phyloP scores from a whole-genome alignment of 805 yeast genomes.

The Naumovozyma baii region DNA sequence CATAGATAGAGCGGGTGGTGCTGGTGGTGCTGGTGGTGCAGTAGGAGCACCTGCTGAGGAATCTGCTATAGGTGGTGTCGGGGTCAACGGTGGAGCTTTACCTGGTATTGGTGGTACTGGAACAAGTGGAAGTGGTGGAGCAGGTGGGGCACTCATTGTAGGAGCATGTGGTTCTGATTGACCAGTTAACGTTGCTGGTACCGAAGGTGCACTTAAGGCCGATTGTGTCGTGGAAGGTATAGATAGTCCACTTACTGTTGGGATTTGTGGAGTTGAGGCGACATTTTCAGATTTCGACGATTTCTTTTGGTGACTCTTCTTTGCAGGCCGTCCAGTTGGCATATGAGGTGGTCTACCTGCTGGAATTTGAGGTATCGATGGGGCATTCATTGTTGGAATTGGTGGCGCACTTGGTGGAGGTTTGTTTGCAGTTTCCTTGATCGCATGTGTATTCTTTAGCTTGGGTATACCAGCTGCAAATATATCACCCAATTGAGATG shows the following conservation, averaged over 20 bases:
- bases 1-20: constrained; percentile 9
- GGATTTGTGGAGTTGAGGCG: constrained; percentile 15
- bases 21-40: constrained; percentile 17
- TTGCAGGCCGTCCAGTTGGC: constrained; percentile 9
- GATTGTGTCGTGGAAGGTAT: constrained; percentile 7
- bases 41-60: constrained; percentile 14
- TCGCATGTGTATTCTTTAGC: constrained; percentile 34
- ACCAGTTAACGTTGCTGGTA: constrained; percentile 24
- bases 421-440: background rate
- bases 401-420: constrained; percentile 6
- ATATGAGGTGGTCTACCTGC: constrained; percentile 10
- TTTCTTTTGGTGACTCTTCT: constrained; percentile 10
- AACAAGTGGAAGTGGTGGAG: constrained; percentile 17
- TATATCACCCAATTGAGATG: constrained; percentile 28
- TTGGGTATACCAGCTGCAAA: constrained; percentile 72
- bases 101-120: constrained; percentile 17
- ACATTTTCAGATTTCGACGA: constrained; percentile 10
- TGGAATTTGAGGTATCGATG: constrained; percentile 11
- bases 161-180: constrained; percentile 8
- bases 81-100: constrained; percentile 17
- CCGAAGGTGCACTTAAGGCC: constrained; percentile 5
- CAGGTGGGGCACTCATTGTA: constrained; percentile 6
- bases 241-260: too few relatives aligned
- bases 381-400: constrained; percentile 7
- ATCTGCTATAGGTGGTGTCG: constrained; percentile 15